Percentiles rank a stretch among this genome's conserved stretches.
These are phyloP conservation scores for Agrocybe praecox DNA, from an alignment of 768 basidiomycete species.

Conservation along the genomic window DNA sequence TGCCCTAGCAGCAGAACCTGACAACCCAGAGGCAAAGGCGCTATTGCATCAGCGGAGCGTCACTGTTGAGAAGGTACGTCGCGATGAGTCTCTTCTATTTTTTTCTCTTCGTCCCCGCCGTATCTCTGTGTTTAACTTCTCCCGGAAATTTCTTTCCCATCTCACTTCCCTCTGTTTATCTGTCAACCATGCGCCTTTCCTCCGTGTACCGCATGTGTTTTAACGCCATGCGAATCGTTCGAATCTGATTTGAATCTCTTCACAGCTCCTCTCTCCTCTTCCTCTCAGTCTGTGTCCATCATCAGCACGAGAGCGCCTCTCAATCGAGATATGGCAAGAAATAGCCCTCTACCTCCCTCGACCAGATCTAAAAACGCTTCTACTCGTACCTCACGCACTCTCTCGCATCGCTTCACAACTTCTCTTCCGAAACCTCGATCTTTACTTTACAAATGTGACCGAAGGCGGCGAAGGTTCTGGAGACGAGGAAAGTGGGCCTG, in stretches of 20 bases:
- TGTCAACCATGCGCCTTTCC: no score
- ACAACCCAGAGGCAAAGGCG: constrained; percentile 67
- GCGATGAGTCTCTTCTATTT: constrained; percentile 9
- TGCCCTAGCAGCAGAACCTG: constrained; percentile 63
- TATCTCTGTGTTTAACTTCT: no score
- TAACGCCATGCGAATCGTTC: no score
- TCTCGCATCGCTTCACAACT: constrained; percentile 71
- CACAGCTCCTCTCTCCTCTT: constrained; percentile 40
- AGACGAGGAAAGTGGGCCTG: constrained; percentile 14
- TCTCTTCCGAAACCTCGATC: constrained; percentile 63
- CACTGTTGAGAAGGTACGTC: constrained; percentile 55
- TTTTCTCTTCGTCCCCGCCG: background rate
- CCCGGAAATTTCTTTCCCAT: no score
- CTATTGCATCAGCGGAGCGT: constrained; percentile 58
- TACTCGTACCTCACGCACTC: constrained; percentile 65
- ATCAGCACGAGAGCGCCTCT: constrained; percentile 52
- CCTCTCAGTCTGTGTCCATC: constrained; percentile 26
- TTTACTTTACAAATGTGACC: constrained; percentile 53
- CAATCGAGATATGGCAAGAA: constrained; percentile 73
- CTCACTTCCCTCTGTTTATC: no score
- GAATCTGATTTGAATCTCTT: background rate
- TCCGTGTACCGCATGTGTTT: no score
- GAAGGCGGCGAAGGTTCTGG: constrained; percentile 18
- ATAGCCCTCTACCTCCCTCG: constrained; percentile 64
- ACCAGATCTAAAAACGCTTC: constrained; percentile 63